Base-by-base conservation (phyloP, 768 basidiomycete species). In the Krasilnikovozyma curviuscula region DNA sequence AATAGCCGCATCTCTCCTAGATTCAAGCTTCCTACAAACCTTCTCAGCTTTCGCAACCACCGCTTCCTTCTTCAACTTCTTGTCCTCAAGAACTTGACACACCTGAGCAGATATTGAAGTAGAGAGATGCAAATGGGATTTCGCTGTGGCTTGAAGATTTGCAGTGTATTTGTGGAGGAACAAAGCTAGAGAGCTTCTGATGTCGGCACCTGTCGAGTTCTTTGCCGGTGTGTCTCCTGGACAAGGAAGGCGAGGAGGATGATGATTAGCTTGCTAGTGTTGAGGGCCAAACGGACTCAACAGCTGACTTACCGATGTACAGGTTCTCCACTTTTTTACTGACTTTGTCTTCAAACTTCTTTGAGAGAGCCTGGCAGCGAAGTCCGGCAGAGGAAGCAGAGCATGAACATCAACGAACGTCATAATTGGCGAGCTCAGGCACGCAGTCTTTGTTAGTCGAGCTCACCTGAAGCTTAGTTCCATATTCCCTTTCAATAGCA, bases 401-500 rank as follows among this genome's bases (percentile, higher is more conserved):
- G n/a, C n/a, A n/a, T n/a, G n/a, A n/a, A n/a, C n/a, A n/a, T n/a
- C n/a, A n/a, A n/a, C n/a, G n/a, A n/a, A n/a, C n/a, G n/a, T n/a
- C n/a, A n/a, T n/a, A n/a, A n/a, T n/a, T n/a, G n/a, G n/a, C n/a
- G n/a, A n/a, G n/a, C n/a, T n/a, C n/a, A n/a, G n/a, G n/a, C n/a
- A n/a, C n/a, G n/a, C n/a, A n/a, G n/a, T n/a, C n/a, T n/a, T n/a
- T n/a, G n/a, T n/a, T n/a, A n/a, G n/a, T n/a, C n/a, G n/a, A n/a
- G n/a, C n/a, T n/a, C n/a, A n/a, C n/a, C 57, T 78, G 76, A 9
- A 86, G 68, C 59, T 80, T 83, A 23, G 64, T 60, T 0, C 81
- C 79, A 59, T 83, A 85, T 60, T 86, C 83, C 44, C 78, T 74
- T 62, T 86, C 83, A 10, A 85, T 66, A 7, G 68, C 70, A 9